Evolutionary conservation across 73 alveolate genomes (phyloP).

Genomic region (Blepharisma stoltei): DNA sequence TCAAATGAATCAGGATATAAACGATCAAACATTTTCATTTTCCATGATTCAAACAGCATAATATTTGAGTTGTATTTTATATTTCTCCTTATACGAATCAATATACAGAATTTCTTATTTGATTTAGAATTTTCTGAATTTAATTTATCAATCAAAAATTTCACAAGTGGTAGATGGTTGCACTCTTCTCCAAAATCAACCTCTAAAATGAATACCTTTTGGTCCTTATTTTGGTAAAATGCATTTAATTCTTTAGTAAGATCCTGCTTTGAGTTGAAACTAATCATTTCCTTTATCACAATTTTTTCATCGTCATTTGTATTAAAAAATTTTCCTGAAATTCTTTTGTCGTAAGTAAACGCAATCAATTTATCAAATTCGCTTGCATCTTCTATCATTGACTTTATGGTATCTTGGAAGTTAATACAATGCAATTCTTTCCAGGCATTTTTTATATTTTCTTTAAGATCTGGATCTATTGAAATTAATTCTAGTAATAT

Average conservation of each 20-base stretch:
- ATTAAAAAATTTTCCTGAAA: not conserved
- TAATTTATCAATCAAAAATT: not conserved
- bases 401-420: not conserved
- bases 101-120: not conserved
- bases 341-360: not conserved
- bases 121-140: not conserved
- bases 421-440: not conserved
- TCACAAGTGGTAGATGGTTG: not conserved
- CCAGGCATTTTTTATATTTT: not conserved
- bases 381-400: not conserved
- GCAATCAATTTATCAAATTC: not conserved
- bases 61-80: not conserved
- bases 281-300: not conserved
- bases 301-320: not conserved
- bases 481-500: not conserved
- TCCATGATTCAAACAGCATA: slow-evolving; percentile 10
- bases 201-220: slow-evolving; percentile 6
- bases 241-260: not conserved
- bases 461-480: not conserved
- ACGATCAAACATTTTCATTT: slow-evolving; percentile 21
- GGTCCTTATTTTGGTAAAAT: not conserved
- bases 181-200: slow-evolving; percentile 12
- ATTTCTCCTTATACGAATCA: slow-evolving; percentile 21
- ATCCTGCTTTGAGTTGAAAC: slow-evolving; percentile 13
- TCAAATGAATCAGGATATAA: not conserved